These are phyloP conservation scores for Trichoderma simmonsii DNA, from an alignment of 2,329 filamentous ascomycete genomes.

Conservation along the genomic window DNA sequence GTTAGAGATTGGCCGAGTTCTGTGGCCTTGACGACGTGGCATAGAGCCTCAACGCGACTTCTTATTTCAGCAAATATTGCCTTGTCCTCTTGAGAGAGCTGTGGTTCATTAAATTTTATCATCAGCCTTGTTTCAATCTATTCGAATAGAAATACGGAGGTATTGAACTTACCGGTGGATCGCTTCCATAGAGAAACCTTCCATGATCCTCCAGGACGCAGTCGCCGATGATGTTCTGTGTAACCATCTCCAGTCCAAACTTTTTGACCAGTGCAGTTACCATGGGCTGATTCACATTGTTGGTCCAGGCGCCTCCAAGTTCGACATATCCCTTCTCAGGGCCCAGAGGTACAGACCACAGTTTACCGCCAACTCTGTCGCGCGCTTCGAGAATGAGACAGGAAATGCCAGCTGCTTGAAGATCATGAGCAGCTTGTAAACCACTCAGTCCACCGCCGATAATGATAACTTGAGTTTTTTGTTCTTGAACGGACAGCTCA, in stretches of 20 bases:
- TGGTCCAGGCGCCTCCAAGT: conserved; percentile 59
- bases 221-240: conserved; percentile 41
- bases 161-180: not conserved
- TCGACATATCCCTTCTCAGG: conserved; percentile 42
- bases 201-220: not conserved
- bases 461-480: conserved; percentile 23
- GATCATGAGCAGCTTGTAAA: conserved; percentile 35
- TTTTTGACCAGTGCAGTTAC: conserved; percentile 41
- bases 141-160: not conserved
- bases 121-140: not conserved
- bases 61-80: not conserved
- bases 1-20: not conserved
- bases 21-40: not conserved
- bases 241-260: conserved; percentile 41
- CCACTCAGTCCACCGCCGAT: conserved; percentile 46
- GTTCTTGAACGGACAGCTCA: not conserved
- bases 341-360: conserved; percentile 37
- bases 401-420: conserved; percentile 37
- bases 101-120: not conserved
- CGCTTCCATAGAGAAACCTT: not conserved
- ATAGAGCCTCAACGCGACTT: not conserved
- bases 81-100: not conserved
- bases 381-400: conserved; percentile 48
- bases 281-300: conserved; percentile 49
- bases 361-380: conserved; percentile 52